These are phyloP conservation scores for Thraustochytrium sp. DNA, from an alignment of 352 stramenopile genomes.

Conservation along the genomic window DNA sequence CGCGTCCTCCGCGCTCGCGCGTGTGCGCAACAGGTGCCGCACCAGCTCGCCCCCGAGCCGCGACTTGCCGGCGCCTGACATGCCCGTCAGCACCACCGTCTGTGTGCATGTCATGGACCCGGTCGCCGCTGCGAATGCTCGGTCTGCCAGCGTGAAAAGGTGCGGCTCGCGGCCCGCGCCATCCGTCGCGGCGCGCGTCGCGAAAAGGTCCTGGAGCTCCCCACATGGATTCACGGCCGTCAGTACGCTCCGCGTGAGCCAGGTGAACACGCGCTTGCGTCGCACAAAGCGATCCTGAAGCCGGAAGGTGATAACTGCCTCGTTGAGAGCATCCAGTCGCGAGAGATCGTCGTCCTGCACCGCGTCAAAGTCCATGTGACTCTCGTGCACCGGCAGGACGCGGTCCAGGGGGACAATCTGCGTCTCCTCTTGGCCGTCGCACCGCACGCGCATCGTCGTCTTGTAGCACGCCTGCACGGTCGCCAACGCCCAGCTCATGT, in stretches of 20 bases:
- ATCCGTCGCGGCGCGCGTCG: too few relatives aligned
- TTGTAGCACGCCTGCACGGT: neutral
- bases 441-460: neutral
- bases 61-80: slow-evolving; percentile 14
- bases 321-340: neutral
- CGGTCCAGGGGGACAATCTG: neutral
- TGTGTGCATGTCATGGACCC: neutral
- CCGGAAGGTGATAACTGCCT: neutral
- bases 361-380: neutral
- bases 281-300: neutral
- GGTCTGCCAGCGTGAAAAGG: neutral
- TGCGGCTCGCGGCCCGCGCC: neutral
- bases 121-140: neutral
- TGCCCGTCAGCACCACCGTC: neutral
- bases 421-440: neutral
- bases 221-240: neutral
- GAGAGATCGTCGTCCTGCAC: neutral
- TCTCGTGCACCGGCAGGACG: neutral
- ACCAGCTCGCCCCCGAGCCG: neutral
- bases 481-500: neutral
- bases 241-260: neutral
- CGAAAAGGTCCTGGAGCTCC: neutral
- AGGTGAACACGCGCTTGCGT: neutral
- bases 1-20: neutral
- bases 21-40: neutral